phyloP scores from a whole-genome alignment of 179 eudicot genomes.

The Beta macrorhiza region DNA sequence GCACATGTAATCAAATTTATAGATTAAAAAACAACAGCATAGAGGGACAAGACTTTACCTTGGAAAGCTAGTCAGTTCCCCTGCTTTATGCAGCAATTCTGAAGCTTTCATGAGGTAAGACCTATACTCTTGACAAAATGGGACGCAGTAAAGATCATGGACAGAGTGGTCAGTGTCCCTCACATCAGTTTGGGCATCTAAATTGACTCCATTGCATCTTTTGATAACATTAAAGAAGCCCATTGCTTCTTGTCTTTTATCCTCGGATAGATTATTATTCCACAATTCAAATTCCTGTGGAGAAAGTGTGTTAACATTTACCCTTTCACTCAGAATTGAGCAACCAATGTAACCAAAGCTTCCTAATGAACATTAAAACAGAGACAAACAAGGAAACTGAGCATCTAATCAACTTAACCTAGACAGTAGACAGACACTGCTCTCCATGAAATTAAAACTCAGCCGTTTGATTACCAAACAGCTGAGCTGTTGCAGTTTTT shows the following conservation, averaged over 20 bases:
- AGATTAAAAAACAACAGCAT: slow-evolving; percentile 4
- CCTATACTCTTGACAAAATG: slow-evolving; percentile 68
- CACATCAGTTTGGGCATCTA: slow-evolving; percentile 26
- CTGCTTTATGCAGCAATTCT: slow-evolving; percentile 71
- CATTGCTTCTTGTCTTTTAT: slow-evolving; percentile 60
- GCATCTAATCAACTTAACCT: slow-evolving; percentile 1
- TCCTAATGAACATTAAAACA: not conserved
- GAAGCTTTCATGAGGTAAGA: slow-evolving; percentile 61
- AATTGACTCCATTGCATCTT: slow-evolving; percentile 49
- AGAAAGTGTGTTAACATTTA: slow-evolving; percentile 8
- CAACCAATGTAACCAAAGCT: not conserved
- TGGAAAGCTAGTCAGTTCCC: slow-evolving; percentile 62
- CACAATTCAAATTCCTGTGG: slow-evolving; percentile 88
- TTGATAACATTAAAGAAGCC: slow-evolving; percentile 82
- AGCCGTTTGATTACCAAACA: too few relatives aligned
- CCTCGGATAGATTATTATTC: slow-evolving; percentile 66
- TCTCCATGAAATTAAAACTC: too few relatives aligned
- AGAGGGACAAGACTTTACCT: slow-evolving; percentile 41
- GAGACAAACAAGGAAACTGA: not conserved
- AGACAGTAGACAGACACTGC: too few relatives aligned
- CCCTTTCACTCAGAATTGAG: slow-evolving; percentile 5
- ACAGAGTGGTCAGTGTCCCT: slow-evolving; percentile 25
- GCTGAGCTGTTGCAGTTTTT: too few relatives aligned
- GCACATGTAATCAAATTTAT: not conserved
- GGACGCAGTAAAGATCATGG: slow-evolving; percentile 66